Base-by-base conservation (phyloP, 2,329 filamentous ascomycete species). In the Aspergillus sp. region DNA sequence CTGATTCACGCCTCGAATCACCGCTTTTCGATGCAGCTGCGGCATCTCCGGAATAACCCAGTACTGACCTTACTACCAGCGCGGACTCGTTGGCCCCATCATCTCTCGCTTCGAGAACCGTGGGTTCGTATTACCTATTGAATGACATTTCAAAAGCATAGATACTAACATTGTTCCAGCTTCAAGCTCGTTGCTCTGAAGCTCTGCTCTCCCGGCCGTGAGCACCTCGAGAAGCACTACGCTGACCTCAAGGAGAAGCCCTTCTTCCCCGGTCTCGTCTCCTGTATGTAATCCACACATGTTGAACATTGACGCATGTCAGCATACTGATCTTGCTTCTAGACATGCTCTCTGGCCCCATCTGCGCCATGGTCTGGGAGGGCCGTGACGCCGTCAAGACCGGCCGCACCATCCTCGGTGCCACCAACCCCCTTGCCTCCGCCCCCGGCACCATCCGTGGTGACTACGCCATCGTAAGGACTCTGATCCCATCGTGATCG, bases 281-380 rank as follows among this genome's bases (percentile, higher is more conserved):
- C 90, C 82, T 98, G 92, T 96, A 87, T 70, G 90, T 80, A 59
- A 32, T 55, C 21, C 13, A 12, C 12, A 49, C 36, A 30, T 38
- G 15, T 51, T 17, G 21, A n/a, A 7, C 36, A 13, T 19, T 7
- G 21, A n/a, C 45, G 6, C 2, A 32, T 30, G 28, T 10, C 38
- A 36, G 21, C 15, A 60, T 57, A 45, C 67, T 74, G 64, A 74
- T 55, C 28, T 23, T 48, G 30, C 47, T 23, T 59, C 64, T 69
- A 96, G 92, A 98, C 88, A 99, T 98, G 95, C 84, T 88, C 81
- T 93, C 89, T 80, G 95, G 95, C 80, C 95, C 95, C 80, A 94
- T 99, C 85, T 90, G 87, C 86, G 95, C 95, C 85, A 99, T 98
- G 94, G 90, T 99, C 83, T 99, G 95, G 95, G 93, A 99, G 84